Conservation (phyloP, 805 yeast genomes). For the Wickerhamomyces chambardii region DNA sequence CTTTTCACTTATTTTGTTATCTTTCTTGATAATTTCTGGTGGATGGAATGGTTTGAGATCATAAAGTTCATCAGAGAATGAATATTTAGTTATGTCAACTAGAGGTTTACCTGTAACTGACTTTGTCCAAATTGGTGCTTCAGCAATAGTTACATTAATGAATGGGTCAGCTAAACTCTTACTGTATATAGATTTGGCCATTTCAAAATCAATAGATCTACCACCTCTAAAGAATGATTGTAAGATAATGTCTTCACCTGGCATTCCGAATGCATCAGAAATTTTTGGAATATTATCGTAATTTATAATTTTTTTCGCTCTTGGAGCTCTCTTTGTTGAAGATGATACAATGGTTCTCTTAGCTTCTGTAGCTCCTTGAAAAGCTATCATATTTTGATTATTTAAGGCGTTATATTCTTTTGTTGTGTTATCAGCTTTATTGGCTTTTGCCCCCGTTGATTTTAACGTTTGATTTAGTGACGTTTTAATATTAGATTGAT, state of each 20-base stretch:
- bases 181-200: too few relatives aligned
- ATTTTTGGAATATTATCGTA: constrained; percentile 11
- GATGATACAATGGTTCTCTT: background rate
- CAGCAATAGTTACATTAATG: too few relatives aligned
- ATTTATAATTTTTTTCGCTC: constrained; percentile 1
- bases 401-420: constrained; percentile 17
- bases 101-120: background rate
- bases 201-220: background rate
- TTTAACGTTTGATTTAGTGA: background rate
- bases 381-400: constrained; percentile 11
- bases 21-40: background rate
- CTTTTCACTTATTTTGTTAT: background rate
- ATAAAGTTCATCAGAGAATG: background rate
- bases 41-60: background rate
- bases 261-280: constrained; percentile 4
- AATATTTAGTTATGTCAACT: background rate
- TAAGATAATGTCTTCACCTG: background rate
- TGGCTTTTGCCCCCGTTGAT: background rate
- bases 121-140: background rate
- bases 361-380: background rate
- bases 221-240: background rate
- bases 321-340: background rate
- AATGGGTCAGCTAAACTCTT: too few relatives aligned
- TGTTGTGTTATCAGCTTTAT: background rate
- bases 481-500: background rate